A percentile compares a stretch with the other conserved stretches of the same genome.
These are phyloP conservation scores for Thalassiosira pacifica DNA, from an alignment of 352 stramenopile species.

Conservation along the genomic window DNA sequence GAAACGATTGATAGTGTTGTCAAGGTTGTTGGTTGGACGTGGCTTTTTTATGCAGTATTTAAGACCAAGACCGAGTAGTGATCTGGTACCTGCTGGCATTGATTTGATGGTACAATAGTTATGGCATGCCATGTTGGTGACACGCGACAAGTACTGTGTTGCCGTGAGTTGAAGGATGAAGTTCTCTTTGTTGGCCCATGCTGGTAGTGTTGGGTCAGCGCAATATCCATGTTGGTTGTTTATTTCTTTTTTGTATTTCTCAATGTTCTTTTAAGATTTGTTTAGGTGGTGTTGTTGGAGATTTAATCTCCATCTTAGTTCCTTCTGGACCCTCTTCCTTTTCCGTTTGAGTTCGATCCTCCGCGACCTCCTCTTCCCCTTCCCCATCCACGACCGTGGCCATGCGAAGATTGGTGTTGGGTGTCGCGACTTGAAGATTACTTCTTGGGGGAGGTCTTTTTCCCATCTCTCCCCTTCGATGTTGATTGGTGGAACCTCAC, in stretches of 20 bases:
- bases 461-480: too few relatives aligned
- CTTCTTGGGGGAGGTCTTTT: too few relatives aligned
- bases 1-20: conserved; percentile 28
- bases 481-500: too few relatives aligned
- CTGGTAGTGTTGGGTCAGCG: not conserved
- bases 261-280: not conserved
- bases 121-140: not conserved
- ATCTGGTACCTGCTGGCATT: conserved; percentile 17
- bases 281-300: too few relatives aligned
- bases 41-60: conserved; percentile 30
- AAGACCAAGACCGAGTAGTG: conserved; percentile 35
- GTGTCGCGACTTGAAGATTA: too few relatives aligned
- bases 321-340: too few relatives aligned
- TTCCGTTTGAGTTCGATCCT: too few relatives aligned
- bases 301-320: too few relatives aligned
- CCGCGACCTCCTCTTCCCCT: too few relatives aligned
- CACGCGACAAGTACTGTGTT: not conserved
- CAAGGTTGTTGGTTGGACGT: conserved; percentile 34
- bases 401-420: too few relatives aligned
- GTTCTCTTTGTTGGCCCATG: not conserved
- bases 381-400: too few relatives aligned
- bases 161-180: not conserved
- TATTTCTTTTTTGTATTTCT: not conserved
- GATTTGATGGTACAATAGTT: not conserved
- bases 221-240: not conserved